Base-by-base conservation (phyloP, 2,329 filamentous ascomycete genomes). In the Fusarium camptoceras region DNA sequence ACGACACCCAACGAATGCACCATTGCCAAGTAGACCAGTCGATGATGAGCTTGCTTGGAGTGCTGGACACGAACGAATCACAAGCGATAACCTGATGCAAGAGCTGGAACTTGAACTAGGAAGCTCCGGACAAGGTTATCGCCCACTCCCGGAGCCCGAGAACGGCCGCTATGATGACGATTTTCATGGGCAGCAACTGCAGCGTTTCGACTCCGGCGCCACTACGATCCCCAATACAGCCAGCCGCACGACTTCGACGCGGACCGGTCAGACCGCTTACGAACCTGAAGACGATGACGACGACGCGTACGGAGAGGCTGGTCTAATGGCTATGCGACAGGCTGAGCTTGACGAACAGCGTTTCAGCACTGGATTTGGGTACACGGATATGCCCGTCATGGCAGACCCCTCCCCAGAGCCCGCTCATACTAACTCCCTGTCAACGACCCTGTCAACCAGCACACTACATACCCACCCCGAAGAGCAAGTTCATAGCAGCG, bases 221-320 rank as follows among this genome's bases (percentile, higher is more conserved):
- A 85, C 82, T n/a, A 87, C 84, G 18, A 76, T 77, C 34, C 75
- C 73, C 8, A 72, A 72, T n/a, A 64, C 66, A 9, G 69, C 66
- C 12, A 72, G 72, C 53, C 72, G 73, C 50, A 61, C 69, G 12
- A 66, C 68, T 20, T 73, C 74, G 22, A 60, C 61, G 22, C 69
- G 70, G n/a, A 64, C 64, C 34, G 68, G 68, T 5, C 57, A 63
- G 39, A 70, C 68, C 16, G 65, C 61, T 24, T 72, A 66, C 24
- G 66, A 72, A 28, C 64, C 85, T 6, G 68, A 66, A 43, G 64
- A 86, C 15, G 92, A 95, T 57, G 94, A 97, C 51, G 97, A 94
- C 76, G 95, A 98, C 76, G 89, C 92, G 0, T 95, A 98, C 79
- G 95, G 92, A 22, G 90, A 92, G 41, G 93, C 93, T 64, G 95